Evolutionary conservation across 2,329 filamentous ascomycete genomes (phyloP), one percentile per base, ranked within the genome.

Genomic region (Hirsutella rhossiliensis): DNA sequence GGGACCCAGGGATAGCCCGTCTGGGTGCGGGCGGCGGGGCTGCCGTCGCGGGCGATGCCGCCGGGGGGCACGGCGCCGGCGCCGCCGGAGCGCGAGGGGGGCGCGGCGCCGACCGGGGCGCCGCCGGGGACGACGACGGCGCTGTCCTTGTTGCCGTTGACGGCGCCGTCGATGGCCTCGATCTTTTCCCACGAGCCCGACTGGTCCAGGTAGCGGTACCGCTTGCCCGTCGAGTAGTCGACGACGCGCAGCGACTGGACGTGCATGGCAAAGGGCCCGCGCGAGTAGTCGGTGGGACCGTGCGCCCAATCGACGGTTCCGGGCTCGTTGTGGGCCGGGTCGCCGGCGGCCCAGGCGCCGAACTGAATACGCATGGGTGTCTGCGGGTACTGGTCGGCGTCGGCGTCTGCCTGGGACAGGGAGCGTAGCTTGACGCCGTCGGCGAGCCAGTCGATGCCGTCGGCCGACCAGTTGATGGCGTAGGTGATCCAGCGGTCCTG

Each of bases 361-460:
- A 97, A 80, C 65, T 90, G 94, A 66, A 97, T 68, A 65, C 88
- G 84, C 87, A 95, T 95, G 4, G 92, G 92, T 1, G 88, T 88
- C 67, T 98, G 92, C 8, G 92, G 92, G 59, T 94, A 98, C 63
- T 94, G 85, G 49, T 72, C 72, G 44, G 70, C 59, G 48, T 82
- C 76, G 47, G 89, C 85, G 43, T 85, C 80, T 41, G 67, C 71
- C 36, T 78, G 76, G 40, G 74, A 80, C 46, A 96, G 73, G 11
- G 84, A 84, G 47, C 92, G 82, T 41, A 96, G 78, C 6, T 83
- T 80, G 13, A 72, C 76, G 45, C 82, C 85, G 58, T 84, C 85
- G 49, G 94, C 85, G 49, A 82, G 80, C 89, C 90, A 98, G 32
- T 88, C 74, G 57, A 96, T 83, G 58, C 88, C 82, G 43, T 83